Percentiles rank a stretch among this genome's conserved stretches.
Evolutionary conservation across 176 grass and related monocot genomes (phyloP).

Genomic region (Oryza australiensis): DNA sequence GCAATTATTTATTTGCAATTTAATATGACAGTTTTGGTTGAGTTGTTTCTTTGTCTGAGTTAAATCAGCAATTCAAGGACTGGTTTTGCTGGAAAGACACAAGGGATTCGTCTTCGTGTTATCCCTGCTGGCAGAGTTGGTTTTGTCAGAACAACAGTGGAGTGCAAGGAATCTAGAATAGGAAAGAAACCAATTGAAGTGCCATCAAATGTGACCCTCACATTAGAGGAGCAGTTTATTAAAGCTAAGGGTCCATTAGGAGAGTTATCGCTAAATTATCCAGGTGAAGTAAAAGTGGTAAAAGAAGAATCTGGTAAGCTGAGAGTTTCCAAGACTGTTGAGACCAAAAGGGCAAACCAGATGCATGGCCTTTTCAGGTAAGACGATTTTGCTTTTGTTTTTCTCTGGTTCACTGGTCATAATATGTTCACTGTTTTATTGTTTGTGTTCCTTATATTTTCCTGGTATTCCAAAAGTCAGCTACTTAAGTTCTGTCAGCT

Average conservation of each 20-base stretch:
- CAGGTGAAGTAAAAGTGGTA: conserved; percentile 72
- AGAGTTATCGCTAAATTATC: conserved; percentile 73
- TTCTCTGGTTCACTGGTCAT: conserved; percentile 4
- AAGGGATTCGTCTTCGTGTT: conserved; percentile 39
- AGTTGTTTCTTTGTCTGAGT: conserved; percentile 24
- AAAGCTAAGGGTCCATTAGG: conserved; percentile 93
- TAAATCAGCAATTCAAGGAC: conserved; percentile 68
- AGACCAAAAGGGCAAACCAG: conserved; percentile 83
- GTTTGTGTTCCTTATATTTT: not conserved
- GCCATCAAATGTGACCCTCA: conserved; percentile 82
- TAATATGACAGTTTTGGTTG: not conserved
- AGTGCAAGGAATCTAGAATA: conserved; percentile 98
- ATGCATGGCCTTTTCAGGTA: conserved; percentile 99
- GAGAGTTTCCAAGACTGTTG: conserved; percentile 64
- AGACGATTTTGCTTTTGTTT: conserved; percentile 1
- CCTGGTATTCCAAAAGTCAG: not conserved
- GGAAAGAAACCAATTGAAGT: conserved; percentile 86
- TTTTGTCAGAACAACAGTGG: conserved; percentile 59
- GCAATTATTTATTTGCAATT: not conserved
- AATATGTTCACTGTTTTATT: not conserved
- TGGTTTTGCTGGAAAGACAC: conserved; percentile 54
- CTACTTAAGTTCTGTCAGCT: not conserved
- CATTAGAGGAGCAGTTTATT: conserved; percentile 66
- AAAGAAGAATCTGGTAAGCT: conserved; percentile 74
- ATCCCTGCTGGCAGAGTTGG: conserved; percentile 47